A percentile compares a stretch with the other conserved stretches of the same genome.
phyloP scores from a whole-genome alignment of 2,329 filamentous ascomycete genomes.

The Eurotiales sp. region DNA sequence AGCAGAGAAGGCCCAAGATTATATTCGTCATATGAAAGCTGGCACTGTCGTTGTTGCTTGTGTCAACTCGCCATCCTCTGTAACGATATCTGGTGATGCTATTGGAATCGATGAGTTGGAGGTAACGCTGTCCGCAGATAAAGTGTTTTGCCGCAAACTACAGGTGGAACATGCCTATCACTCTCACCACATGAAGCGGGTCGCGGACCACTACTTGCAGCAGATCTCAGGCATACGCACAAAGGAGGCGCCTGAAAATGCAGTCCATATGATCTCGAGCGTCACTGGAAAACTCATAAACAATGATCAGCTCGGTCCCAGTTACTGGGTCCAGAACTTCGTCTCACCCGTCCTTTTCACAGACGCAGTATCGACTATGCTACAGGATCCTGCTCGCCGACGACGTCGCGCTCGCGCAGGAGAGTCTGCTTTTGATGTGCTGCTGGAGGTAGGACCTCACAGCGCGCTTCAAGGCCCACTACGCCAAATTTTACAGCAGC shows the following conservation, averaged over 20 bases:
- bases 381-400: neutral
- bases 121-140: constrained; percentile 17
- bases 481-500: neutral
- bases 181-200: constrained; percentile 23
- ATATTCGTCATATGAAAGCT: constrained; percentile 13
- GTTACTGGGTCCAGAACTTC: constrained; percentile 24
- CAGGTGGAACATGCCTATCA: constrained; percentile 30
- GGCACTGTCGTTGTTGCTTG: constrained; percentile 25
- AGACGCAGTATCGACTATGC: constrained; percentile 17
- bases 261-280: constrained; percentile 9
- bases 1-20: constrained; percentile 19
- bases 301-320: constrained; percentile 9
- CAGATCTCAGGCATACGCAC: neutral
- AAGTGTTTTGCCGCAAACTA: constrained; percentile 26
- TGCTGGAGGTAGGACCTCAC: constrained; percentile 33
- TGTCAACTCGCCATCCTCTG: constrained; percentile 4
- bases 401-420: neutral
- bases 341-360: constrained; percentile 28
- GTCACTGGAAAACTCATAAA: constrained; percentile 18
- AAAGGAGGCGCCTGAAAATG: neutral
- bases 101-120: constrained; percentile 23
- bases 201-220: constrained; percentile 24
- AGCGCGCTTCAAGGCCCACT: constrained; percentile 20
- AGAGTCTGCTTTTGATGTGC: constrained; percentile 14
- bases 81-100: constrained; percentile 25